These are phyloP conservation scores for Chalara sp. DNA, from an alignment of 2,329 filamentous ascomycete species.

Conservation along the genomic window DNA sequence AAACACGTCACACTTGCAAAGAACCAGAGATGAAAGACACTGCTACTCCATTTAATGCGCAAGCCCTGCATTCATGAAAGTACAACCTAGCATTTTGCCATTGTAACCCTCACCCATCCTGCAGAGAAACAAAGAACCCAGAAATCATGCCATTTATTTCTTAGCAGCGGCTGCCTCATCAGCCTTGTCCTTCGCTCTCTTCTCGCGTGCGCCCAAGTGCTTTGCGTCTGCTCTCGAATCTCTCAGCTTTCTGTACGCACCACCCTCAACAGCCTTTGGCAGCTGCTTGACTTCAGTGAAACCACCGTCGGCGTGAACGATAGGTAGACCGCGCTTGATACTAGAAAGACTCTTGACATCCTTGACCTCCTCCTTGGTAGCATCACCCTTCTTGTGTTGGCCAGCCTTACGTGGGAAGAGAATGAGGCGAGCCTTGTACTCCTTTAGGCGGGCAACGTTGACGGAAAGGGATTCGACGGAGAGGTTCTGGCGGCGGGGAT, in stretches of 20 bases:
- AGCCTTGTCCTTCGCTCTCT: constrained; percentile 83
- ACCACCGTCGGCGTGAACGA: constrained; percentile 59
- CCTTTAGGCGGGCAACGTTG: constrained; percentile 97
- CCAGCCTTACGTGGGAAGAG: constrained; percentile 95
- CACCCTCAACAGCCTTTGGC: constrained; percentile 68
- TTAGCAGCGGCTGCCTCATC: constrained; percentile 72
- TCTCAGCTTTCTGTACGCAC: constrained; percentile 82
- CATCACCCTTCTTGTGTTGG: constrained; percentile 89
- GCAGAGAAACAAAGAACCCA: constrained; percentile 24
- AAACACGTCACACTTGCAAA: too few relatives aligned
- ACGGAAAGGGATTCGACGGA: constrained; percentile 88
- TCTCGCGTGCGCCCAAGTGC: constrained; percentile 78
- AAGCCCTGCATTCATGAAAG: constrained; percentile 27
- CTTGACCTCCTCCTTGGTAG: constrained; percentile 71
- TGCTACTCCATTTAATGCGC: too few relatives aligned
- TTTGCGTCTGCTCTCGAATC: constrained; percentile 77
- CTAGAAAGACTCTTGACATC: constrained; percentile 41
- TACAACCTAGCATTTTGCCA: constrained; percentile 28
- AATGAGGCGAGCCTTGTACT: constrained; percentile 93
- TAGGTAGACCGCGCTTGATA: constrained; percentile 60
- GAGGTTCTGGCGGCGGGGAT: constrained; percentile 94
- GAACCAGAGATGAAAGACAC: too few relatives aligned
- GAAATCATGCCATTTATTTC: constrained; percentile 56
- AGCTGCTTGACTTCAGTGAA: constrained; percentile 76
- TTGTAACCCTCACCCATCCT: constrained; percentile 23